Percentiles rank a stretch among this genome's conserved stretches.
These are phyloP conservation scores for Quercus mongolica DNA, from an alignment of 306 rosid species.

Conservation along the genomic window DNA sequence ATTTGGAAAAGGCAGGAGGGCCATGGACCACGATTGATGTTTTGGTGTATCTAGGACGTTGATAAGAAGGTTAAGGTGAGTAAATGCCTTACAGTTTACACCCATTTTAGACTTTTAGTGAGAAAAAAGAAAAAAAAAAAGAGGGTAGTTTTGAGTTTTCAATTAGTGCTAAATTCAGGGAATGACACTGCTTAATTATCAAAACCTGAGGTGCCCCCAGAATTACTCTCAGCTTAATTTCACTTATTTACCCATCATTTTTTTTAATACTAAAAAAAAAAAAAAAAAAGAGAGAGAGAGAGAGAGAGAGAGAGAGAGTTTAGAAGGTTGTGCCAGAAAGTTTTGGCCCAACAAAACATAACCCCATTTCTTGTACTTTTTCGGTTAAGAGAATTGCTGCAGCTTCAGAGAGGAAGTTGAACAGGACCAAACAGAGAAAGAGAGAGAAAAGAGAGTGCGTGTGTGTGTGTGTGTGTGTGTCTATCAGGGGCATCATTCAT, in stretches of 20 bases:
- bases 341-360: slow-evolving; percentile 30
- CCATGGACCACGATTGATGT: too few species aligned
- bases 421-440: not conserved
- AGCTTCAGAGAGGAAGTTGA: slow-evolving; percentile 1
- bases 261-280: not conserved
- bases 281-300: too few species aligned
- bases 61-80: too few species aligned
- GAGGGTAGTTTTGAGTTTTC: slow-evolving; percentile 22
- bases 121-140: too few species aligned
- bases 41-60: too few species aligned
- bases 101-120: too few species aligned
- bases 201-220: slow-evolving; percentile 17
- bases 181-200: not conserved
- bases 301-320: not conserved
- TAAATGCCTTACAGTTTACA: too few species aligned
- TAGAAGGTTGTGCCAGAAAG: slow-evolving; percentile 37
- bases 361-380: slow-evolving; percentile 21
- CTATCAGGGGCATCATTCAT: slow-evolving; percentile 10
- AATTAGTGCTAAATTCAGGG: not conserved
- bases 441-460: not conserved
- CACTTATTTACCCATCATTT: not conserved
- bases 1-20: not conserved
- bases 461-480: not conserved
- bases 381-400: slow-evolving; percentile 21
- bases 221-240: slow-evolving; percentile 1